These are phyloP conservation scores for Tylopilus sp. DNA, from an alignment of 1,284 basidiomycete species.

Conservation along the genomic window DNA sequence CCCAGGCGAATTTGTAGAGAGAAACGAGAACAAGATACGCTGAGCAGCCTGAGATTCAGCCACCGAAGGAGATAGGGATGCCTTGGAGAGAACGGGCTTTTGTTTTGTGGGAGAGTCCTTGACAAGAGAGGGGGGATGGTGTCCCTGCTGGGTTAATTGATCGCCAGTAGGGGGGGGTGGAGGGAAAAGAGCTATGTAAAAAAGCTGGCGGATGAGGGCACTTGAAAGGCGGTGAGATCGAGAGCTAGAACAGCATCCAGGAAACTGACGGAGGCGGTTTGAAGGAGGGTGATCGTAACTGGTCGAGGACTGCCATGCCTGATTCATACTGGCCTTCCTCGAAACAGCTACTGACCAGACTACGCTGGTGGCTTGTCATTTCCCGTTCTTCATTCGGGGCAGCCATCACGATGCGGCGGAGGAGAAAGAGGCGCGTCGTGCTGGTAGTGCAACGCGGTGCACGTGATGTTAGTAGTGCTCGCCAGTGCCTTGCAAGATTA, in stretches of 20 bases:
- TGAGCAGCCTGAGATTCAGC: constrained; percentile 48
- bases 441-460: constrained; percentile 18
- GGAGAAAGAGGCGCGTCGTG: constrained; percentile 12
- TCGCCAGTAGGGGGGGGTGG: constrained; percentile 34
- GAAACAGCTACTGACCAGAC: constrained; percentile 62
- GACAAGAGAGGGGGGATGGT: constrained; percentile 42
- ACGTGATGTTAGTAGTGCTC: constrained; percentile 19
- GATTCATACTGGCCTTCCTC: constrained; percentile 71
- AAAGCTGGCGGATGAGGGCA: constrained; percentile 59
- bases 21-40: constrained; percentile 53
- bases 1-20: constrained; percentile 52
- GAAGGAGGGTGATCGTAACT: constrained; percentile 52
- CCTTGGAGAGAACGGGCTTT: constrained; percentile 28
- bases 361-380: constrained; percentile 52
- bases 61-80: constrained; percentile 42
- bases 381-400: constrained; percentile 40
- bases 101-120: constrained; percentile 36
- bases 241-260: constrained; percentile 8
- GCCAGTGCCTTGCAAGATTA: background rate
- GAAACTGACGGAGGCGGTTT: constrained; percentile 51
- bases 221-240: constrained; percentile 26
- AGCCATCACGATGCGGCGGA: constrained; percentile 11
- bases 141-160: constrained; percentile 35
- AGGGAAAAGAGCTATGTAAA: constrained; percentile 66
- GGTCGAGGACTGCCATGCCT: constrained; percentile 56